Evolutionary conservation across 2,329 filamentous ascomycete genomes (phyloP).

Genomic region (Aspergillus arachidicola): DNA sequence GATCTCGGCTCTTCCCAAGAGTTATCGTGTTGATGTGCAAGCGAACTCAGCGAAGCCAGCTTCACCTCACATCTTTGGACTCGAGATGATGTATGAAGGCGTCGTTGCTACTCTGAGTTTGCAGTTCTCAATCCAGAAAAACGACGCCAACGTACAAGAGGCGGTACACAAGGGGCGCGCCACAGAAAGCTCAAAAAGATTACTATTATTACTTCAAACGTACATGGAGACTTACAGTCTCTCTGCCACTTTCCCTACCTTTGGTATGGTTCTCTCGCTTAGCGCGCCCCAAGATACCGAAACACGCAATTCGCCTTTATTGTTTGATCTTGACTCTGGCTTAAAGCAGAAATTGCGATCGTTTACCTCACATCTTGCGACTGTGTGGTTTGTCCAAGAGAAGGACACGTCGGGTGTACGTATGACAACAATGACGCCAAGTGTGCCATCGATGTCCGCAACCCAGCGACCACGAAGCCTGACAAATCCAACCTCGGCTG

Average conservation of each 20-base stretch:
- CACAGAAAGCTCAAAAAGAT: conserved; percentile 37
- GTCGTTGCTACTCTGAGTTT: conserved; percentile 28
- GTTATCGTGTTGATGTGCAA: conserved; percentile 33
- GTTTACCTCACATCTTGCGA: conserved; percentile 32
- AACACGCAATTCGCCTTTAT: conserved; percentile 7
- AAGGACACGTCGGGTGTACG: background rate
- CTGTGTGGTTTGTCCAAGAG: conserved; percentile 29
- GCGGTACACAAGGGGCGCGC: conserved; percentile 30
- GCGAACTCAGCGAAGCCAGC: conserved; percentile 24
- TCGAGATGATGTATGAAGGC: conserved; percentile 39
- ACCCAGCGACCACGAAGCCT: conserved; percentile 11
- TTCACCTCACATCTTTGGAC: conserved; percentile 36
- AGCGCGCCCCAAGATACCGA: conserved; percentile 27
- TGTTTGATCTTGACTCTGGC: conserved; percentile 28
- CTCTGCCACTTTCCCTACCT: conserved; percentile 44
- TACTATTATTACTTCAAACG: conserved; percentile 38
- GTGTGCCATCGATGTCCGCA: background rate
- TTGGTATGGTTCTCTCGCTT: conserved; percentile 43
- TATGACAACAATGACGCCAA: background rate
- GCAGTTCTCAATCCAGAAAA: conserved; percentile 28
- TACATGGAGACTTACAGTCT: conserved; percentile 46
- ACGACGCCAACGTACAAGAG: conserved; percentile 21
- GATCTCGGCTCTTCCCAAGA: conserved; percentile 33
- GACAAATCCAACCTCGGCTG: conserved; percentile 1
- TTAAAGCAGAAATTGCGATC: conserved; percentile 31